These are phyloP conservation scores for Serendipita sp. DNA, from an alignment of 768 basidiomycete species.

Conservation along the genomic window DNA sequence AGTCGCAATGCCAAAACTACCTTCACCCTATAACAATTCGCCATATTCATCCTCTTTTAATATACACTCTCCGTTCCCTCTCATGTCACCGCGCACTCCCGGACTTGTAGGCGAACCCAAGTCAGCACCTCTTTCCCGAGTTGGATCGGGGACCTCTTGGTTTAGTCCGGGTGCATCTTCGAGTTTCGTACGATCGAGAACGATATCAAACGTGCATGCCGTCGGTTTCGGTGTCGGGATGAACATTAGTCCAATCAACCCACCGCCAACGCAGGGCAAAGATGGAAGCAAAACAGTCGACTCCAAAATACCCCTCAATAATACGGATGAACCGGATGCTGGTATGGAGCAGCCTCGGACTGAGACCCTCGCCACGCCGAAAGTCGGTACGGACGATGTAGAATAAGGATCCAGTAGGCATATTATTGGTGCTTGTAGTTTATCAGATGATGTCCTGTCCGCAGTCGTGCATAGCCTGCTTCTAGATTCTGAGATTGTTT, in stretches of 20 bases:
- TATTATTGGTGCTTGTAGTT: no score
- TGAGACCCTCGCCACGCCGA: no score
- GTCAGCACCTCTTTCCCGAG: background rate
- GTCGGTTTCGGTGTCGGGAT: constrained; percentile 1
- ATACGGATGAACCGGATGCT: background rate
- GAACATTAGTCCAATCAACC: background rate
- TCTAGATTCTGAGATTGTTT: no score
- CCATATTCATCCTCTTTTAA: background rate
- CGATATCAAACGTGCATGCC: background rate
- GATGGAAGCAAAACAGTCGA: background rate
- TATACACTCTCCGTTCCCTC: background rate
- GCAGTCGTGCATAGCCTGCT: no score
- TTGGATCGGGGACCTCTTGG: background rate
- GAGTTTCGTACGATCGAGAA: background rate
- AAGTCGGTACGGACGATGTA: no score
- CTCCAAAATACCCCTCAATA: background rate
- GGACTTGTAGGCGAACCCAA: background rate
- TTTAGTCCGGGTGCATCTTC: background rate
- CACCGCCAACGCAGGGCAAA: background rate
- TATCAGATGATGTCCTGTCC: no score
- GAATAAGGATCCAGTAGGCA: no score
- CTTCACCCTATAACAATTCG: background rate
- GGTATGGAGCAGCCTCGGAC: no score
- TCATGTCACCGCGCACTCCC: background rate
- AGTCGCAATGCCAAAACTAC: background rate